Conservation (phyloP, 2,329 filamentous ascomycete species). For the Diaporthe vexans region DNA sequence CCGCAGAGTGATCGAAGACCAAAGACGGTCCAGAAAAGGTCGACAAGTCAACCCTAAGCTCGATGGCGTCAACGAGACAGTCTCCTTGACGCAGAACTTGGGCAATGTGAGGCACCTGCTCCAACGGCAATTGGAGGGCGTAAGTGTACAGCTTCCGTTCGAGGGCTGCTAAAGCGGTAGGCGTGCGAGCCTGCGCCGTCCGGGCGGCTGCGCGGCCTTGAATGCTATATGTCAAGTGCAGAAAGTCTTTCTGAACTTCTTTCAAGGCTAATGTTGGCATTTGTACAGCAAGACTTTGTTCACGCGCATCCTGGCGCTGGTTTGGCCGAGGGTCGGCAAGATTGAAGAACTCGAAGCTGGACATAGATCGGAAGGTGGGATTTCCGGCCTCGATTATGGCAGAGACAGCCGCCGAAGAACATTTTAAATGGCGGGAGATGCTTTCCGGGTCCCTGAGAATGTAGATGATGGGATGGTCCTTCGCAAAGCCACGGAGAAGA, state of each 20-base stretch:
- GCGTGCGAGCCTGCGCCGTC: conserved; percentile 37
- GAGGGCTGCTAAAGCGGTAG: neutral
- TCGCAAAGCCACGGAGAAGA: conserved; percentile 66
- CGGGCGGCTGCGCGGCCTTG: neutral
- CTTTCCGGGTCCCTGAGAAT: conserved; percentile 52
- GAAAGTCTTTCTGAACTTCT: conserved; percentile 46
- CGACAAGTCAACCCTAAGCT: neutral
- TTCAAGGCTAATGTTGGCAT: conserved; percentile 63
- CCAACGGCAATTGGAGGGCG: conserved; percentile 15
- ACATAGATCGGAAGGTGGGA: neutral
- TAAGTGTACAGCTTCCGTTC: conserved; percentile 19
- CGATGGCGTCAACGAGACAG: conserved; percentile 7
- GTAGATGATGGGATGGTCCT: conserved; percentile 72
- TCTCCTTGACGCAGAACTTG: neutral
- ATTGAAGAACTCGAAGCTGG: conserved; percentile 17
- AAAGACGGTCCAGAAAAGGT: neutral
- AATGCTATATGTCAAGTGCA: conserved; percentile 37
- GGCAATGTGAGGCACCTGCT: conserved; percentile 6
- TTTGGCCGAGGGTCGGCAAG: neutral
- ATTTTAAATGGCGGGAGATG: neutral
- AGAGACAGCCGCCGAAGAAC: neutral
- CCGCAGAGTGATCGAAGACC: conserved; percentile 6
- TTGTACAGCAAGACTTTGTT: conserved; percentile 69
- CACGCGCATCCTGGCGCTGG: neutral
- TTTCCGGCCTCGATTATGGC: neutral